Base-by-base conservation (phyloP, 768 basidiomycete species). In the Boletus rex-veris region DNA sequence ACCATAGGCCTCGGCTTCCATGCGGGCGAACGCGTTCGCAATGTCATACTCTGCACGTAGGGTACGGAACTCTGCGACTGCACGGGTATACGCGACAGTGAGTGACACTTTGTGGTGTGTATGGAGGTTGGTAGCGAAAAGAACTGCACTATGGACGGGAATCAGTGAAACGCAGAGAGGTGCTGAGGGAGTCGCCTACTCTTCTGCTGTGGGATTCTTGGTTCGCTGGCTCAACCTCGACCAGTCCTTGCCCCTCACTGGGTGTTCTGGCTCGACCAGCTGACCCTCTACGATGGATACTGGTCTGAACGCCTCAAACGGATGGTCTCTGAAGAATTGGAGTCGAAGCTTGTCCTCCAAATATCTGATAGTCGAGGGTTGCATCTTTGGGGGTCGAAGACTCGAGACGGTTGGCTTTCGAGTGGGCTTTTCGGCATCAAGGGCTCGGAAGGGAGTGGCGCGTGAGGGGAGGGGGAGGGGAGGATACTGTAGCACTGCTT, bases 261-360 rank as follows among this genome's bases (percentile, higher is more conserved):
- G 77, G 62, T 87, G 82, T 40, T 80, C 75, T 18, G 77, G 73
- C 64, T 80, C 77, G 46, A 90, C 75, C 16, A 67, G 69, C 18
- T 75, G 82, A 15, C 77, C 78, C 72, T 99, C 97, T 0, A 90
- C 82, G 48, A 99, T 68, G 11, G 81, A 84, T 9, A 77, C 76
- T 2, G 92, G 84, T 40, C 95, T 79, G 71, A 95, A 90, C 2
- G 92, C 88, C 73, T 99, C 95, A 65, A 97, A 97, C 7, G 97
- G 94, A 68, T 97, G 95, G 74, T 99, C 97, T 39, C 78, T 77
- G 76, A 95, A 98, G 78, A 99, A 98, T 68, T 91, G 90, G 50
- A 83, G 78, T 35, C 97, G 84, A 53, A 98, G 75, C 57, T 81
- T 77, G 69, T 99, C 97, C 66, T 96, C 92, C 38, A 88, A 54